Evolutionary conservation across 2,329 filamentous ascomycete species (phyloP).

Genomic region (Bipolaris cookei): DNA sequence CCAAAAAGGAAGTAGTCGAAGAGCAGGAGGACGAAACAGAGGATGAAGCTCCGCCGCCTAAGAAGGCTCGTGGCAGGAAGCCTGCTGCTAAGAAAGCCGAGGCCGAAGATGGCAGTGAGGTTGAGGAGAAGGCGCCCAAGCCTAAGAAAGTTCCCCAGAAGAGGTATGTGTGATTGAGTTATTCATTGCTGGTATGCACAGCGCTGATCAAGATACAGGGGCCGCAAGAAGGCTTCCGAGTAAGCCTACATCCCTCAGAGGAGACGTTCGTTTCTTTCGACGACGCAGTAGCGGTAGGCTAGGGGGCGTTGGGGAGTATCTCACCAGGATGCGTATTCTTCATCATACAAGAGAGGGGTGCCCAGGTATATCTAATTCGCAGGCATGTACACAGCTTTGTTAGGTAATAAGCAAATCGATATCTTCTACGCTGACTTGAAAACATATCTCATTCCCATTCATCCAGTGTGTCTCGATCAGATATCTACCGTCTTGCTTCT

Average conservation of each 20-base stretch:
- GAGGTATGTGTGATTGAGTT: slow-evolving; percentile 24
- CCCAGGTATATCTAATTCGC: slow-evolving; percentile 1
- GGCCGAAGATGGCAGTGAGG: slow-evolving; percentile 21
- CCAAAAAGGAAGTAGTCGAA: slow-evolving; percentile 12
- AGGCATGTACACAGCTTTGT: not conserved
- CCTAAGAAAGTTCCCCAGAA: slow-evolving; percentile 35
- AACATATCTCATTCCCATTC: too few relatives aligned
- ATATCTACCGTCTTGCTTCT: too few relatives aligned
- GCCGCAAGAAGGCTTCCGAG: slow-evolving; percentile 35
- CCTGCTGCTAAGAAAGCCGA: slow-evolving; percentile 18
- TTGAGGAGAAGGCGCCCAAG: slow-evolving; percentile 8
- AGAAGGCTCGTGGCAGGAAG: slow-evolving; percentile 46
- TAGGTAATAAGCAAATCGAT: not conserved
- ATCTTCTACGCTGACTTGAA: too few relatives aligned
- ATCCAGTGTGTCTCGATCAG: too few relatives aligned
- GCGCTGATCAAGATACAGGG: slow-evolving; percentile 23
- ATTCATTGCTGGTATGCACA: too few relatives aligned
- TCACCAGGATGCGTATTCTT: slow-evolving; percentile 1
- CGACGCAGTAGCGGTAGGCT: not conserved
- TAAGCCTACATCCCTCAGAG: not conserved
- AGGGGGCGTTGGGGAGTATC: slow-evolving; percentile 10
- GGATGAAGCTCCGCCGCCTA: slow-evolving; percentile 25
- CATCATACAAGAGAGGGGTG: slow-evolving; percentile 3
- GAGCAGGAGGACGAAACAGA: slow-evolving; percentile 22
- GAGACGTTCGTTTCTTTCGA: not conserved